A percentile compares a stretch with the other conserved stretches of the same genome.
These are phyloP conservation scores for Diversispora eburnea DNA, from an alignment of 192 early-diverging fungal species.

Conservation along the genomic window DNA sequence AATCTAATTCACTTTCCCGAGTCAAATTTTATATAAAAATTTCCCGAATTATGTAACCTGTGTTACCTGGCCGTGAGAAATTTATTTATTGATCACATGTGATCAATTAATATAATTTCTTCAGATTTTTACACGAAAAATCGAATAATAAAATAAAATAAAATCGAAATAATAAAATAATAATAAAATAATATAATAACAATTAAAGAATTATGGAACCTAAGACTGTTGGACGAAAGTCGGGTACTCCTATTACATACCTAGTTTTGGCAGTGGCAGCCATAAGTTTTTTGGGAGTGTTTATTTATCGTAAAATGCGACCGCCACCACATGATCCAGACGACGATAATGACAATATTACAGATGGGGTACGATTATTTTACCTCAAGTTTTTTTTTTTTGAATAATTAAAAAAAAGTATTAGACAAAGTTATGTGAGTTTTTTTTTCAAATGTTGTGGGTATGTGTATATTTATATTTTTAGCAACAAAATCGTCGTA, in stretches of 20 bases:
- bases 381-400: not conserved
- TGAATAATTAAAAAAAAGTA: not conserved
- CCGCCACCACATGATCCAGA: not conserved
- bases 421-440: not conserved
- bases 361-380: not conserved
- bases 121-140: too few species aligned
- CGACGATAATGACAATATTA: not conserved
- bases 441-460: not conserved
- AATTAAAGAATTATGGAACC: not conserved
- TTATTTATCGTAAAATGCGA: not conserved
- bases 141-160: too few species aligned
- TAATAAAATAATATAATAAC: too few species aligned
- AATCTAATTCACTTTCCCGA: too few species aligned
- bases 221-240: not conserved
- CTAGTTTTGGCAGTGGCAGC: constrained; percentile 12
- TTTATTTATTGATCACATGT: too few species aligned
- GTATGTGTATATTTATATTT: not conserved
- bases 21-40: too few species aligned
- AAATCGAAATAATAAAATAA: too few species aligned
- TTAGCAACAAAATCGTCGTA: not conserved
- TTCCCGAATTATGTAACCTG: too few species aligned
- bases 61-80: too few species aligned
- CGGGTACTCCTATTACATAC: not conserved
- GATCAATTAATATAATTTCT: too few species aligned
- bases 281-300: constrained; percentile 3